phyloP scores from a whole-genome alignment of 768 basidiomycete genomes.

The Nidularia sp. region DNA sequence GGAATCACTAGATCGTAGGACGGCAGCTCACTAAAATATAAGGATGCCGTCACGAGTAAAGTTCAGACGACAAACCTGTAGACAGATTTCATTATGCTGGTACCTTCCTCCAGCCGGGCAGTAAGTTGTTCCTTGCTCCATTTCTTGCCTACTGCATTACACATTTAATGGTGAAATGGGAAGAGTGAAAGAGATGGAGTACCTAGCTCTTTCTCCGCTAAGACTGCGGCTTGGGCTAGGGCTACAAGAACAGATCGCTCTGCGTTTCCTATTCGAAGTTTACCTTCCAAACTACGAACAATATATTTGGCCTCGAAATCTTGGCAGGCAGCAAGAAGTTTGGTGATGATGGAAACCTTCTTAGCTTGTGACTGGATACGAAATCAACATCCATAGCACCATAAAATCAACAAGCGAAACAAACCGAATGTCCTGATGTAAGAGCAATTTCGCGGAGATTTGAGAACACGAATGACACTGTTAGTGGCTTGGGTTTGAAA shows the following conservation, averaged over 20 bases:
- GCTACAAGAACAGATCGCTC: conserved; percentile 94
- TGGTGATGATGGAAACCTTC: conserved; percentile 94
- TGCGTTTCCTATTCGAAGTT: conserved; percentile 94
- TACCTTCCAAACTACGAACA: conserved; percentile 92
- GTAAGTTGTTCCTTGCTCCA: conserved; percentile 73
- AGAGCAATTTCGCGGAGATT: conserved; percentile 87
- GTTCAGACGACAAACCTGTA: conserved; percentile 63
- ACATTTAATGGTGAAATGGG: conserved; percentile 2
- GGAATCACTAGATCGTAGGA: conserved; percentile 91
- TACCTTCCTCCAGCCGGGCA: conserved; percentile 68
- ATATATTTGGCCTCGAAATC: conserved; percentile 95
- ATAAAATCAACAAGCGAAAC: too few relatives aligned
- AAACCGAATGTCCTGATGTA: conserved; percentile 76
- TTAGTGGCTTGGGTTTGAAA: conserved; percentile 91
- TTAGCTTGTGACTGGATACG: conserved; percentile 78
- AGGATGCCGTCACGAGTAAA: not conserved
- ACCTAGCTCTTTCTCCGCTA: conserved; percentile 73
- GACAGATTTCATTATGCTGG: conserved; percentile 79
- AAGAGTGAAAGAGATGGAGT: conserved; percentile 7
- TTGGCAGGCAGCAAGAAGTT: conserved; percentile 88
- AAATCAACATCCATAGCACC: too few relatives aligned
- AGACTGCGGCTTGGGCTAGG: conserved; percentile 85
- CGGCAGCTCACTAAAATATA: conserved; percentile 72
- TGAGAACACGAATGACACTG: conserved; percentile 85
- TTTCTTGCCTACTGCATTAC: conserved; percentile 59